Evolutionary conservation across 1,139 yeast species (phyloP).

Genomic region (Geotrichum bryndzae): DNA sequence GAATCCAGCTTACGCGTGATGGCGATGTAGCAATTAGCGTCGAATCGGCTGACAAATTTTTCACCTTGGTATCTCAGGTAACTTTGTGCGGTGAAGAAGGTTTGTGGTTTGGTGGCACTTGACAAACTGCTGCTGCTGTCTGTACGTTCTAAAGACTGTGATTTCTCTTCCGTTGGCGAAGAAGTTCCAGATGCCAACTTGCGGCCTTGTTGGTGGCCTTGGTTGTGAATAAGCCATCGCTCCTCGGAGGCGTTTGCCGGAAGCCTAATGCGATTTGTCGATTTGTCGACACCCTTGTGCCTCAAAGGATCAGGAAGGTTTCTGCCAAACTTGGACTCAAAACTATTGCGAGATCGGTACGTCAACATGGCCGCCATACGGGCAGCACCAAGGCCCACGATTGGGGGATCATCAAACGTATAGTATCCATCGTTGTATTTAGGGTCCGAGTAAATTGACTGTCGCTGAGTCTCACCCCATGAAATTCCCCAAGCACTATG

Average conservation of each 20-base stretch:
- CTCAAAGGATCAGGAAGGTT: conserved; percentile 50
- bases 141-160: conserved; percentile 20
- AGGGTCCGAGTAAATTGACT: conserved; percentile 91
- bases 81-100: conserved; percentile 91
- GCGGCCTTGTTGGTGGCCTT: conserved; percentile 44
- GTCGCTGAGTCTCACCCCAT: conserved; percentile 98
- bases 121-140: conserved; percentile 11
- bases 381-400: conserved; percentile 86
- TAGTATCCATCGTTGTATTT: conserved; percentile 86
- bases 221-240: conserved; percentile 60
- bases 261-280: conserved; percentile 11
- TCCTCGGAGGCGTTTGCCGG: conserved; percentile 44
- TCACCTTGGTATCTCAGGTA: conserved; percentile 90
- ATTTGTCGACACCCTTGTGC: conserved; percentile 32
- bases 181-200: conserved; percentile 20
- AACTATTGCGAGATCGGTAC: conserved; percentile 84
- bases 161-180: conserved; percentile 20
- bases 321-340: conserved; percentile 86
- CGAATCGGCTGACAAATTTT: conserved; percentile 82
- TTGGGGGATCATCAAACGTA: conserved; percentile 68
- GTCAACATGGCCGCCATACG: conserved; percentile 94
- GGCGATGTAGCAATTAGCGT: conserved; percentile 92
- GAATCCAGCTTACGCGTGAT: conserved; percentile 91
- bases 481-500: conserved; percentile 98
- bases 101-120: conserved; percentile 53